Base-by-base conservation (phyloP, 2,329 filamentous ascomycete species). In the Nannizziopsis barbatae region DNA sequence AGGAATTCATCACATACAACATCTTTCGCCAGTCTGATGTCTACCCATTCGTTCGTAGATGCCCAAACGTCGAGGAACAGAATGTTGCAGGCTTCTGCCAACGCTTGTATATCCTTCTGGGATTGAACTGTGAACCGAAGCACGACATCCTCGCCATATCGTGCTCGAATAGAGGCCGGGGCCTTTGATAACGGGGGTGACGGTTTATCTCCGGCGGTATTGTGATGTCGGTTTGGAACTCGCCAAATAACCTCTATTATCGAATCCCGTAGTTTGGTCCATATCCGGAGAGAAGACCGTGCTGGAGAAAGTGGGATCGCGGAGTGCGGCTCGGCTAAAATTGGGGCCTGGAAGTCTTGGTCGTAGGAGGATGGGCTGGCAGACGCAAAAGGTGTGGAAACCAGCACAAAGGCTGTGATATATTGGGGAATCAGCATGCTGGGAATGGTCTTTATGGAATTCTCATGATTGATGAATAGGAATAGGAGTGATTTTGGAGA, bases 31-130 rank as follows among this genome's bases (percentile, higher is more conserved):
- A 96, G 66, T 37, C 86, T 76, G 46, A 96, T 81, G 63, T 98
- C 92, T 20, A 92, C 85, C 72, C 84, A 92, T 51, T 86, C 77
- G 14, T 80, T 73, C 5, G 82, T 84, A 56, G 85, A 87, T 17
- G 86, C 83, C 92, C 92, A 98, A 1, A 96, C 77, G 61, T 98
- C 92, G 37, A 96, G 72, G 57, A 92, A 83, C 18, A 95, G 75
- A 14, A 80, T 78, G 52, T 84, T 75, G 0, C 81, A 75, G 2
- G 86, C 87, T 49, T 84, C 76, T n/a, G 81, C 75, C 49, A 95
- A 71, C 1, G 82, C 82, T 31, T 70, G 66, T 50, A 85, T 81
- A 60, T 94, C 85, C 15, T 80, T 74, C 2, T 73, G 65, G 20
- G 76, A 80, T 52, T 76, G 81, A 48, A 95, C 50, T 71, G 59